Conservation (phyloP, 345 rosid species). For the Litchi chinensis region DNA sequence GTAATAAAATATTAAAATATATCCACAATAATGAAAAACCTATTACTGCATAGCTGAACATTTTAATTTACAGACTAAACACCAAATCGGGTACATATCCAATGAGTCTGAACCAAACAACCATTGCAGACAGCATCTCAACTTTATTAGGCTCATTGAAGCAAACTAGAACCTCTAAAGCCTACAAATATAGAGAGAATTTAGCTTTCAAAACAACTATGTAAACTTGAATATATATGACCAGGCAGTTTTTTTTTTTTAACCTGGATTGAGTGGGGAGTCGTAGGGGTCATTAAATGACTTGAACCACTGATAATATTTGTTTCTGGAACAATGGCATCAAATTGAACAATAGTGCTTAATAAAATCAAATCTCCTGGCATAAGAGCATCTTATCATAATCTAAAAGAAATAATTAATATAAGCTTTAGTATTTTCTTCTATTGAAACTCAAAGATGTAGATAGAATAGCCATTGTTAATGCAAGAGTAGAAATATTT, state of each 20-base stretch:
- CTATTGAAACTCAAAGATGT: background rate
- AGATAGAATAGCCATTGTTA: background rate
- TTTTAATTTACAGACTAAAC: background rate
- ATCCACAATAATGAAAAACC: slow-evolving; percentile 8
- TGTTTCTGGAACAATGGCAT: background rate
- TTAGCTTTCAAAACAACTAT: no score
- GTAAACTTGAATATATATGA: no score
- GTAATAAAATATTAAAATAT: background rate
- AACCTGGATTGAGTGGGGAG: background rate
- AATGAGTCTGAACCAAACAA: background rate
- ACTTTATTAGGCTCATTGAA: background rate
- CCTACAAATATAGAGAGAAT: background rate
- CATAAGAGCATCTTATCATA: background rate
- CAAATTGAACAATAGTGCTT: background rate
- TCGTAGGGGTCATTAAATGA: background rate
- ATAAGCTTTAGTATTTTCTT: background rate
- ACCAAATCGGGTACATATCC: background rate
- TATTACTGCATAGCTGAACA: background rate
- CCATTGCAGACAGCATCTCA: background rate
- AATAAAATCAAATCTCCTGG: background rate
- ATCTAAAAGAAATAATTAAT: no score
- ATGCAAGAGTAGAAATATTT: slow-evolving; percentile 6
- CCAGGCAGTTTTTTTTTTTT: no score
- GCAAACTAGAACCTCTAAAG: background rate
- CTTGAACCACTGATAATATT: background rate